phyloP scores from a whole-genome alignment of 305 asterid species.

The Rubia peregrina region DNA sequence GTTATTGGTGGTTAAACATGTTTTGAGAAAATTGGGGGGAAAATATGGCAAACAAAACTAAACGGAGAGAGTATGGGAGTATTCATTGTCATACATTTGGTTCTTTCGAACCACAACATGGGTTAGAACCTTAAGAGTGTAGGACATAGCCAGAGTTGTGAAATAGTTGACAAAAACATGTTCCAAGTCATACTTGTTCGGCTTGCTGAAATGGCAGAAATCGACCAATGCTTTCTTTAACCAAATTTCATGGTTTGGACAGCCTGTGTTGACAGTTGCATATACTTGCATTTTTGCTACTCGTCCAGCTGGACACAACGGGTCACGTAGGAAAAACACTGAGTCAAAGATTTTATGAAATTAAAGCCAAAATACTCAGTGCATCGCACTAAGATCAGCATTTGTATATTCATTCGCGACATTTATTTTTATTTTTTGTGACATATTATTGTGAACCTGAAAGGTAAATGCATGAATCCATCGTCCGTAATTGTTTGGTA shows the following conservation, averaged over 20 bases:
- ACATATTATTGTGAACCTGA: too few relatives aligned
- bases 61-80: too few relatives aligned
- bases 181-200: slow-evolving; percentile 5
- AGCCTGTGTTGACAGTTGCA: slow-evolving; percentile 1
- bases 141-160: too few relatives aligned
- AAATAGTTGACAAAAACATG: slow-evolving; percentile 6
- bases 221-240: slow-evolving; percentile 19
- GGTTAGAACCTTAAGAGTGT: too few relatives aligned
- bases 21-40: too few relatives aligned
- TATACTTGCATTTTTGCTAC: neutral
- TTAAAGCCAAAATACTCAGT: neutral
- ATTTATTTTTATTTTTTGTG: too few relatives aligned
- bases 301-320: neutral
- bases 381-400: neutral
- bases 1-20: too few relatives aligned
- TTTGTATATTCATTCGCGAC: too few relatives aligned
- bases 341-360: neutral
- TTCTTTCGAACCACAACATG: neutral
- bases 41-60: too few relatives aligned
- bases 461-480: too few relatives aligned
- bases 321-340: neutral
- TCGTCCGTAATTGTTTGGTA: too few relatives aligned
- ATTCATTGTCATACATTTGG: neutral
- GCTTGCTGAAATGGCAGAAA: slow-evolving; percentile 6
- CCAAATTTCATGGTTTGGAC: neutral